Evolutionary conservation across 2,329 filamentous ascomycete species (phyloP).

Genomic region (Sporothrix mexicana): DNA sequence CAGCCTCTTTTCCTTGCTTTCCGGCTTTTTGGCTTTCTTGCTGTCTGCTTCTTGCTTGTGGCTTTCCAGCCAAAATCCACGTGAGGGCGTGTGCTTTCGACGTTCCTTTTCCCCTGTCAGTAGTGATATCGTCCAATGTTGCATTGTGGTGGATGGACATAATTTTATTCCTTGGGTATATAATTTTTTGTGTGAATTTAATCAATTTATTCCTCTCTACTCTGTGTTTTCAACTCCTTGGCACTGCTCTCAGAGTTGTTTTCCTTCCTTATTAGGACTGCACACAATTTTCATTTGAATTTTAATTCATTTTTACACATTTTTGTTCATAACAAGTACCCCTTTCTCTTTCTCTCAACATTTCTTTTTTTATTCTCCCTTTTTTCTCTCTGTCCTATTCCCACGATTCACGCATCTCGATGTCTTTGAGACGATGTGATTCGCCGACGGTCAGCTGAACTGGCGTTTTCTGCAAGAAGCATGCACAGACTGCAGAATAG

Average conservation of each 20-base stretch:
- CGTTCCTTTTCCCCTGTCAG: slow-evolving; percentile 7
- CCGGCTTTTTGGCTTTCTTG: too few relatives aligned
- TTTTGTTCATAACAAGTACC: neutral
- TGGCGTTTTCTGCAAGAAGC: neutral
- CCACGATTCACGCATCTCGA: neutral
- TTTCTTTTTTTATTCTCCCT: neutral
- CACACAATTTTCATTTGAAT: neutral
- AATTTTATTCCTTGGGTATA: too few relatives aligned
- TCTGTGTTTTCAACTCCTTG: too few relatives aligned
- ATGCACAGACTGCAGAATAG: neutral
- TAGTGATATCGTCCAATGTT: neutral
- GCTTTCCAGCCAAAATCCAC: slow-evolving; percentile 14
- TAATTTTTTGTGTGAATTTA: too few relatives aligned
- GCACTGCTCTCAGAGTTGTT: neutral
- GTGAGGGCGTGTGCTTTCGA: neutral
- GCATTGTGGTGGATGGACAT: neutral
- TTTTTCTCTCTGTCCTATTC: too few relatives aligned
- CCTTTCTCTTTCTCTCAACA: too few relatives aligned
- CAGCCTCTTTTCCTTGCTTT: slow-evolving; percentile 9
- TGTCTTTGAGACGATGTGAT: slow-evolving; percentile 22
- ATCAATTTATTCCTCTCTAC: too few relatives aligned
- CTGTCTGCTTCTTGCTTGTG: too few relatives aligned
- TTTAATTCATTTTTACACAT: neutral
- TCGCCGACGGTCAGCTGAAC: slow-evolving; percentile 20
- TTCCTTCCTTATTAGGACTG: neutral